Percentiles rank a stretch among this genome's conserved stretches.
Conservation (phyloP, 1,139 yeast genomes). For the Taphrina pruni region DNA sequence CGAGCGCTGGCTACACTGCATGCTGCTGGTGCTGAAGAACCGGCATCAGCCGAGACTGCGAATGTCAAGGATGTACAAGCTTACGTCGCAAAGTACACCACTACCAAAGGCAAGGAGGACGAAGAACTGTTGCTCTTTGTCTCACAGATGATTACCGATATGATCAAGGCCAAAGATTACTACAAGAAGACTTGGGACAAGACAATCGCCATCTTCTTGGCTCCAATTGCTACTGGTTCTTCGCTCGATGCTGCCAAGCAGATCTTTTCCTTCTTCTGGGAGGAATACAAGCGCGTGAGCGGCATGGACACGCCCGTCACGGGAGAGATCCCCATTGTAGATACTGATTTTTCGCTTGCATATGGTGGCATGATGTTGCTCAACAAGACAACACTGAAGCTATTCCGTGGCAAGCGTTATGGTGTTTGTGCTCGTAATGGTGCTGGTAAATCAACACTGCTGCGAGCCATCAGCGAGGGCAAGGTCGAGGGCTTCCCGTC, state of each 20-base stretch:
- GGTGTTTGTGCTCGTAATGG: constrained; percentile 99
- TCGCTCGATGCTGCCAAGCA: constrained; percentile 34
- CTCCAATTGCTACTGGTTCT: constrained; percentile 31
- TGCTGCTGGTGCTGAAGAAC: constrained; percentile 41
- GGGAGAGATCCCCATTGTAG: constrained; percentile 39
- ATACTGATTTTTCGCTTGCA: constrained; percentile 69
- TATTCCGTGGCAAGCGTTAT: constrained; percentile 99
- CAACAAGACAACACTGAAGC: constrained; percentile 98
- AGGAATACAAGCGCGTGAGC: constrained; percentile 29
- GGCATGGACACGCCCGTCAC: constrained; percentile 40
- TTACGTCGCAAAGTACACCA: constrained; percentile 30
- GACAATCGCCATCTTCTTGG: constrained; percentile 27
- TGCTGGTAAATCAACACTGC: constrained; percentile 96
- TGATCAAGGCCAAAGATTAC: constrained; percentile 39
- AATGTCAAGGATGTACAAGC: constrained; percentile 36
- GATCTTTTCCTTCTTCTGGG: constrained; percentile 29
- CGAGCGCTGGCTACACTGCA: constrained; percentile 64
- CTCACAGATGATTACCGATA: constrained; percentile 36
- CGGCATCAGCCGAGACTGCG: constrained; percentile 39
- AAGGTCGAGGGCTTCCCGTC: constrained; percentile 98
- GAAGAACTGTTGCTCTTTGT: constrained; percentile 6
- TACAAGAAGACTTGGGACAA: constrained; percentile 40
- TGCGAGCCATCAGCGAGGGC: constrained; percentile 97
- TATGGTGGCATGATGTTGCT: constrained; percentile 99
- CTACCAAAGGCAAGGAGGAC: constrained; percentile 20